Evolutionary conservation across 2,329 filamentous ascomycete species (phyloP), one percentile per base, ranked within the genome.

Genomic region (Aspergillus piperis): DNA sequence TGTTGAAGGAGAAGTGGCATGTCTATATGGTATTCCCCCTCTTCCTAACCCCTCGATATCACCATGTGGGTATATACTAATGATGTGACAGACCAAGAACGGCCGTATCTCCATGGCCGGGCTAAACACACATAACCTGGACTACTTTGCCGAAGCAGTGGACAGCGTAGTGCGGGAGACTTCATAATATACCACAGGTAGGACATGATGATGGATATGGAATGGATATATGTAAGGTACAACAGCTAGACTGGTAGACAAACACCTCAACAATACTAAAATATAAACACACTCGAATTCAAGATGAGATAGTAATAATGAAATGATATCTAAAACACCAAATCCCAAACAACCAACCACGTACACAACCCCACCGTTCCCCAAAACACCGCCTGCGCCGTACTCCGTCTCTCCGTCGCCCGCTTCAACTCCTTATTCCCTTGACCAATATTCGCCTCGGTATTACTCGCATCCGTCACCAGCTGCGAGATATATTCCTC

Each of bases 101-200:
- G 95, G 95, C 21, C 90, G 95, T 52, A 96, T 98, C 78, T 96
- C 91, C 74, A 98, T 99, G 94, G 95, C 95, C 5, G 95, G 95
- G n/a, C 81, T 98, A 67, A 98, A 98, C 78, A 90, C 91, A 25
- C 81, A 88, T 71, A 99, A 98, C 75, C 84, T 98, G 61, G 92
- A 96, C 58, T 96, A 97, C 80, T 90, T 98, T 71, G 95, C 93
- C 51, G 88, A 90, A 77, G 92, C 94, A 0, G 86, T 98, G 11
- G 90, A 97, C 75, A 90, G 89, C 77, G 90, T 94, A 32, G 91
- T 98, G 8, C 71, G 77, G 30, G 75, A 77, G 66, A 75, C 72
- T 25, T 67, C 67, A 53, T 75, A 66, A 62, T 0, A 36, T 36
- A 27, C 25, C 25, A 27, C 25, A 27, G 25, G 25, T 27, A 27